These are phyloP conservation scores for Medicago ruthenica DNA, from an alignment of 306 rosid species.

Conservation along the genomic window DNA sequence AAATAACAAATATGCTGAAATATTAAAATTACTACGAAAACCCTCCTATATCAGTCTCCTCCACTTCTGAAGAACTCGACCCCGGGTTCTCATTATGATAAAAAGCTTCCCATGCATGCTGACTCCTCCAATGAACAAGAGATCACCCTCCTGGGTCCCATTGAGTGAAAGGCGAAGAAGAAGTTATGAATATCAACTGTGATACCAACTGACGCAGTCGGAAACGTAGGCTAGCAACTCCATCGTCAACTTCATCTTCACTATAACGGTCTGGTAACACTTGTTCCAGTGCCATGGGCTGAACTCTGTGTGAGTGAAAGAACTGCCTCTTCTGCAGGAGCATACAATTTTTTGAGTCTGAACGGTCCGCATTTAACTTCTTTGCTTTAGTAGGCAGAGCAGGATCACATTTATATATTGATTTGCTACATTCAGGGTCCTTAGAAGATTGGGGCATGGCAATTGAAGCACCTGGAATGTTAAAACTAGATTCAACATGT, in stretches of 20 bases:
- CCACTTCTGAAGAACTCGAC: too few relatives aligned
- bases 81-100: too few relatives aligned
- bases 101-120: too few relatives aligned
- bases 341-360: conserved; percentile 79
- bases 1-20: too few relatives aligned
- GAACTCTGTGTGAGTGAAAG: conserved; percentile 99
- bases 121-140: too few relatives aligned
- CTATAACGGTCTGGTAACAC: conserved; percentile 87
- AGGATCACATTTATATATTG: conserved; percentile 63
- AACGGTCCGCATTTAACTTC: conserved; percentile 73
- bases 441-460: conserved; percentile 73
- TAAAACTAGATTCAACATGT: conserved; percentile 80
- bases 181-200: too few relatives aligned
- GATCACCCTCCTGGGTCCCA: too few relatives aligned
- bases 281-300: conserved; percentile 94
- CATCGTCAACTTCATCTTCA: conserved; percentile 93
- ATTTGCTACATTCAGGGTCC: conserved; percentile 77
- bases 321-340: conserved; percentile 96
- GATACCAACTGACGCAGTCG: too few relatives aligned
- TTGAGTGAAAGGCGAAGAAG: too few relatives aligned
- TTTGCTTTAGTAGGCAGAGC: conserved; percentile 70
- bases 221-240: conserved; percentile 93
- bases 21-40: too few relatives aligned
- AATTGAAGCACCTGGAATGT: conserved; percentile 69
- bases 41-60: too few relatives aligned